These are phyloP conservation scores for Laetiporus sulphureus DNA, from an alignment of 1,284 basidiomycete species.

Conservation along the genomic window DNA sequence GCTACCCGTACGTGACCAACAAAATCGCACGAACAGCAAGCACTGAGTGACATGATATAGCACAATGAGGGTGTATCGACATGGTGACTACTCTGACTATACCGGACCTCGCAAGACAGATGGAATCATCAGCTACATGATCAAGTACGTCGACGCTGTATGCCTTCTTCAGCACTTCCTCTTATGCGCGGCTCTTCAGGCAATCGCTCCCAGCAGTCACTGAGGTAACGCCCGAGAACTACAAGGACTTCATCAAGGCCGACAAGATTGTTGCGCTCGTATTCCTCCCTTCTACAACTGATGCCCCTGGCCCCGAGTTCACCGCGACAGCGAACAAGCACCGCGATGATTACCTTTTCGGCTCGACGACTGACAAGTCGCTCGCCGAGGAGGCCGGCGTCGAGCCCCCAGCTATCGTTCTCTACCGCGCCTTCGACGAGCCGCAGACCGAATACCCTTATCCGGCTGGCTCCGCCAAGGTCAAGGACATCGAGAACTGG, in stretches of 20 bases:
- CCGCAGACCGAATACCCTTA: conserved; percentile 67
- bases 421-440: conserved; percentile 94
- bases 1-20: conserved; percentile 74
- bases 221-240: conserved; percentile 67
- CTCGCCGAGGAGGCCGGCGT: conserved; percentile 70
- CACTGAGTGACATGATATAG: conserved; percentile 35
- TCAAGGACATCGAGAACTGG: conserved; percentile 69
- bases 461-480: conserved; percentile 50
- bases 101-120: conserved; percentile 89
- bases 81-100: conserved; percentile 79
- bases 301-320: conserved; percentile 69
- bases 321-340: conserved; percentile 76
- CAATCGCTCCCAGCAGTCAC: conserved; percentile 96
- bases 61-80: conserved; percentile 88
- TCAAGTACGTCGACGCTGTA: conserved; percentile 61
- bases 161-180: not conserved
- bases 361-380: conserved; percentile 69
- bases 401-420: conserved; percentile 76
- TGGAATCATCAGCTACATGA: conserved; percentile 96
- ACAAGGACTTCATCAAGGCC: conserved; percentile 81
- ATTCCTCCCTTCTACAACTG: conserved; percentile 68
- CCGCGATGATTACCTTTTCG: conserved; percentile 93
- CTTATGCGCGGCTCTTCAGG: conserved; percentile 33
- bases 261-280: conserved; percentile 92
- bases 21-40: too few relatives aligned